A percentile compares a stretch with the other conserved stretches of the same genome.
Evolutionary conservation across 2,329 filamentous ascomycete genomes (phyloP).

Genomic region (Xylariaceae sp.): DNA sequence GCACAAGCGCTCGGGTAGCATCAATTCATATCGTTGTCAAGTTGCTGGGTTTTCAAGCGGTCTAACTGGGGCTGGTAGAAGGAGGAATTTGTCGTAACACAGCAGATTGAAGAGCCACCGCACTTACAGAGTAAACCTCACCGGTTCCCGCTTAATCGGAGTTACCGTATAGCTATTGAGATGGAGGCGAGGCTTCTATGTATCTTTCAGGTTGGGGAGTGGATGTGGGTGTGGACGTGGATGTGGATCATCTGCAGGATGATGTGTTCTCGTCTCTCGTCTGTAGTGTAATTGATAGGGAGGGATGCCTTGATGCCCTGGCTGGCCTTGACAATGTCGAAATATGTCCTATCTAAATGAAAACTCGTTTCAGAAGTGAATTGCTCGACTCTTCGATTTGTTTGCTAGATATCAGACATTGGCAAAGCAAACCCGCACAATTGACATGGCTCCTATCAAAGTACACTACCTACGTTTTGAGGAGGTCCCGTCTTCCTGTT

Average conservation of each 20-base stretch:
- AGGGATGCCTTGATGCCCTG: too few species aligned
- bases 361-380: conserved; percentile 1
- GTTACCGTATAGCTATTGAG: too few species aligned
- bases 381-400: neutral
- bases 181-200: too few species aligned
- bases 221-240: conserved; percentile 2
- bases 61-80: neutral
- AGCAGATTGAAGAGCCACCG: neutral
- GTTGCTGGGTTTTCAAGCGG: neutral
- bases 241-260: conserved; percentile 14
- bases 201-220: neutral
- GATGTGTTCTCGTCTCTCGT: neutral
- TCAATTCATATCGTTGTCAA: conserved; percentile 9
- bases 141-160: too few species aligned
- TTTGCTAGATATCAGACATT: neutral
- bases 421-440: neutral
- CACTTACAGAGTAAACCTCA: neutral
- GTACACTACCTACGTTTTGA: neutral
- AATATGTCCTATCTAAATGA: too few species aligned
- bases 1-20: neutral
- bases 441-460: conserved; percentile 6
- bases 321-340: too few species aligned
- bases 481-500: conserved; percentile 12
- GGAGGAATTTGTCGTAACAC: neutral
- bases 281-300: too few species aligned